Percentiles rank a stretch among this genome's conserved stretches.
Evolutionary conservation across 2,329 filamentous ascomycete species (phyloP).

Genomic region (Trichoderma koningii): DNA sequence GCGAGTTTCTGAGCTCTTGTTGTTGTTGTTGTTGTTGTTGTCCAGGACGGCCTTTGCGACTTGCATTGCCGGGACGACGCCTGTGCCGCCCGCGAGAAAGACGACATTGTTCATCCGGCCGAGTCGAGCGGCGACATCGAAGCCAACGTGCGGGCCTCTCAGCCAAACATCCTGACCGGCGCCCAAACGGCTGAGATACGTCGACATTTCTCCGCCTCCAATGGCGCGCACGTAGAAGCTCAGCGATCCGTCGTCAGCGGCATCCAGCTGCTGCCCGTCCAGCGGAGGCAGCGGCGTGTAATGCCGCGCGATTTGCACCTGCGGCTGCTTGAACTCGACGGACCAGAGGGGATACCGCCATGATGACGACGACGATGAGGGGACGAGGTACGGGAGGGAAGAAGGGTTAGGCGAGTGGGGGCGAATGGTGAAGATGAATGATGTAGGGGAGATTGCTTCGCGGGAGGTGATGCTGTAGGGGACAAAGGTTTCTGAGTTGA

Average conservation of each 20-base stretch:
- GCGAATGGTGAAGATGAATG: slow-evolving; percentile 67
- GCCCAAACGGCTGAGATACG: slow-evolving; percentile 69
- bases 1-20: slow-evolving; percentile 32
- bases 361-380: slow-evolving; percentile 30
- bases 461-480: slow-evolving; percentile 65
- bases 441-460: slow-evolving; percentile 65
- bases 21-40: not conserved
- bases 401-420: slow-evolving; percentile 42
- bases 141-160: slow-evolving; percentile 76
- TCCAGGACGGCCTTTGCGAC: slow-evolving; percentile 65
- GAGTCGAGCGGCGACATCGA: slow-evolving; percentile 47
- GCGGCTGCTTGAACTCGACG: slow-evolving; percentile 91
- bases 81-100: slow-evolving; percentile 90
- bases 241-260: slow-evolving; percentile 50
- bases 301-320: slow-evolving; percentile 85
- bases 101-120: slow-evolving; percentile 55
- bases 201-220: slow-evolving; percentile 79
- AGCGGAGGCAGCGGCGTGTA: slow-evolving; percentile 82
- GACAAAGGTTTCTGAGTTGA: slow-evolving; percentile 64
- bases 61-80: slow-evolving; percentile 87
- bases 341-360: slow-evolving; percentile 71
- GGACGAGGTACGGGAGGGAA: slow-evolving; percentile 36
- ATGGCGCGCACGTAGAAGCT: slow-evolving; percentile 79
- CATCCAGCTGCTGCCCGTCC: slow-evolving; percentile 28
- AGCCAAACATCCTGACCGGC: slow-evolving; percentile 69